A percentile compares a stretch with the other conserved stretches of the same genome.
These are phyloP conservation scores for Sporothrix sp. DNA, from an alignment of 2,329 filamentous ascomycete species.

Conservation along the genomic window DNA sequence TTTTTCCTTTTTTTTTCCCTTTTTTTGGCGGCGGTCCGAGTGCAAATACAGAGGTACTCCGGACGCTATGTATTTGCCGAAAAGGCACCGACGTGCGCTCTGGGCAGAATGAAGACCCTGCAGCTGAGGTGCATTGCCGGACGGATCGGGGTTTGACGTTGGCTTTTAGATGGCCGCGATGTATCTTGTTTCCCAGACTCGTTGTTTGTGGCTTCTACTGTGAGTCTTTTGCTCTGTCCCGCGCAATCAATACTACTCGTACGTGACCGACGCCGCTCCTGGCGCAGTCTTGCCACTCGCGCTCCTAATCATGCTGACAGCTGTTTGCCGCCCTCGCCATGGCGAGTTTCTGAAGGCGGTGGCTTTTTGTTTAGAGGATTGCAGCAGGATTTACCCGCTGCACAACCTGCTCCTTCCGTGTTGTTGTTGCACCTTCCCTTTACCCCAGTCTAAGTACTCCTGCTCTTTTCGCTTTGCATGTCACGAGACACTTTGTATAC, in stretches of 20 bases:
- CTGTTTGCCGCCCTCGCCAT: no score
- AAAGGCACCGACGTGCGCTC: conserved; percentile 3
- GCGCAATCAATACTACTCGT: no score
- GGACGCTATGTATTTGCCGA: no score
- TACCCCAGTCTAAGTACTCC: no score
- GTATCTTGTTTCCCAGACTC: no score
- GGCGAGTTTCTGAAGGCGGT: conserved; percentile 6
- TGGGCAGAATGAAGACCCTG: conserved; percentile 1
- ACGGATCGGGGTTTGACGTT: background rate
- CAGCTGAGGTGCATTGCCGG: background rate
- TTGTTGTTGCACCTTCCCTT: background rate
- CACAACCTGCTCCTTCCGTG: background rate
- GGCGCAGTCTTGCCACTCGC: no score
- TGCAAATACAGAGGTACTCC: no score
- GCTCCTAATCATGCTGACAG: no score
- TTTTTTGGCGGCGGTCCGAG: no score
- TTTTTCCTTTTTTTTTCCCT: no score
- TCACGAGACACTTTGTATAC: background rate
- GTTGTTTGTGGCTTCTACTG: background rate
- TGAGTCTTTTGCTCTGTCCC: background rate
- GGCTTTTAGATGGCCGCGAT: no score
- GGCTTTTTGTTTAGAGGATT: background rate
- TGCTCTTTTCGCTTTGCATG: no score
- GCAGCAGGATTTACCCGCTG: background rate
- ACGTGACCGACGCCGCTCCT: background rate